phyloP scores from a whole-genome alignment of 2,329 filamentous ascomycete species.

The Talaromyces marneffei region DNA sequence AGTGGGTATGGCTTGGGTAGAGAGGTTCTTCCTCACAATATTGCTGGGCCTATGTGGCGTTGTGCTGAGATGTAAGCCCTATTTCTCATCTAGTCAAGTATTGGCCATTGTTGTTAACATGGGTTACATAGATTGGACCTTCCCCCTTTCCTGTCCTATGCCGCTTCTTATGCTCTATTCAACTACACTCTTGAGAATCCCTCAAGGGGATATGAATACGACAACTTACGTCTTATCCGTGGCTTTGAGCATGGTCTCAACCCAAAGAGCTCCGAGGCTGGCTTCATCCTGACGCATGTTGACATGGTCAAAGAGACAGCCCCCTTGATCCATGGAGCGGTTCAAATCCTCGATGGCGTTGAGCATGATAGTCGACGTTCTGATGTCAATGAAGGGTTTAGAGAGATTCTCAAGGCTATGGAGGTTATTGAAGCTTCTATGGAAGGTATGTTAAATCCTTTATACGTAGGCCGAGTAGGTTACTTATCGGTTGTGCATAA shows the following conservation, averaged over 20 bases:
- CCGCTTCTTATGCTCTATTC: slow-evolving; percentile 57
- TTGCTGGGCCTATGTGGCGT: slow-evolving; percentile 75
- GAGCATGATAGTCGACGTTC: slow-evolving; percentile 46
- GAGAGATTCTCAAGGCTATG: slow-evolving; percentile 58
- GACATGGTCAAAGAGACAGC: slow-evolving; percentile 91
- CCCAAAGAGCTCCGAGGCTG: slow-evolving; percentile 80
- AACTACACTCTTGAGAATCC: slow-evolving; percentile 58
- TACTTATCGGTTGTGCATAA: slow-evolving; percentile 2
- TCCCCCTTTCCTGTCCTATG: slow-evolving; percentile 88
- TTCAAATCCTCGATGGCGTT: slow-evolving; percentile 59
- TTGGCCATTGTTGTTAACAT: not conserved
- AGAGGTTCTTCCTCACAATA: slow-evolving; percentile 63
- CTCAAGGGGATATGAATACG: slow-evolving; percentile 50
- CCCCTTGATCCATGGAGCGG: slow-evolving; percentile 65
- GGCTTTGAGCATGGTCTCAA: slow-evolving; percentile 89
- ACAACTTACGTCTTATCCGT: slow-evolving; percentile 73
- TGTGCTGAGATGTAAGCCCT: slow-evolving; percentile 83
- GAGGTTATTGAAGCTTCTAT: slow-evolving; percentile 69
- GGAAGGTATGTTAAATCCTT: slow-evolving; percentile 56
- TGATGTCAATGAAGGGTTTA: slow-evolving; percentile 60
- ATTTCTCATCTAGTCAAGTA: not conserved
- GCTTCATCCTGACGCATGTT: slow-evolving; percentile 92
- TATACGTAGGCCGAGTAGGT: not conserved
- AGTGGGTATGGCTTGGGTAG: slow-evolving; percentile 73
- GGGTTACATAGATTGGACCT: slow-evolving; percentile 57